A percentile compares a stretch with the other conserved stretches of the same genome.
Conservation (phyloP, 2,329 filamentous ascomycete genomes). For the Penicillium crustosum region DNA sequence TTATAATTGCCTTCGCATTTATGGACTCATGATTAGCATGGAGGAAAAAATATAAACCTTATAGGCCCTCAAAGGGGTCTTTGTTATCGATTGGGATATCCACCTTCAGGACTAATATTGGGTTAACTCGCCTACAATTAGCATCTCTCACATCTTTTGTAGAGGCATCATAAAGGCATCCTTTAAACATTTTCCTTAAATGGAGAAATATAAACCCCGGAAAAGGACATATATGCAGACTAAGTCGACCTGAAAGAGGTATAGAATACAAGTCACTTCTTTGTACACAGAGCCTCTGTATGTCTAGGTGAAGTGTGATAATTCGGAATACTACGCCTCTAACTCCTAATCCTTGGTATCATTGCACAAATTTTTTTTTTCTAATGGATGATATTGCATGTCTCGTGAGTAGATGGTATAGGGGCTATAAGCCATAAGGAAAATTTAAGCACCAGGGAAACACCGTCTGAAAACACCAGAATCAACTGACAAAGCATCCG, state of each 20-base stretch:
- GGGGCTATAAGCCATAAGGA: background rate
- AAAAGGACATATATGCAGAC: background rate
- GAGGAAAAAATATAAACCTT: too few relatives aligned
- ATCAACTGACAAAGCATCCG: background rate
- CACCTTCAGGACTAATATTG: background rate
- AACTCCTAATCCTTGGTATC: background rate
- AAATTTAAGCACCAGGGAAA: conserved; percentile 2
- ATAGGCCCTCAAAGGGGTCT: background rate
- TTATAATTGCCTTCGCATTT: background rate
- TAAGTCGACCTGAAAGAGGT: background rate
- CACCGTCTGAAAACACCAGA: background rate
- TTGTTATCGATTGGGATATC: background rate
- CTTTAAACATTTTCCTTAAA: background rate
- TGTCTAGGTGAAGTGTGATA: background rate
- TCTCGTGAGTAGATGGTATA: conserved; percentile 5
- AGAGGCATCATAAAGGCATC: background rate
- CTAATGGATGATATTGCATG: conserved; percentile 3
- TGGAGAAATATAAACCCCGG: background rate
- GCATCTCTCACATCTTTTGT: background rate
- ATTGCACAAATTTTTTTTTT: background rate
- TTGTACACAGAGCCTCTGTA: background rate
- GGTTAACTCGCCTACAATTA: background rate
- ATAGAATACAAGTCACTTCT: background rate
- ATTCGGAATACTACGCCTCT: background rate
- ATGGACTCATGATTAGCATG: background rate